These are phyloP conservation scores for Pythium guiyangense DNA, from an alignment of 352 stramenopile species.

Conservation along the genomic window DNA sequence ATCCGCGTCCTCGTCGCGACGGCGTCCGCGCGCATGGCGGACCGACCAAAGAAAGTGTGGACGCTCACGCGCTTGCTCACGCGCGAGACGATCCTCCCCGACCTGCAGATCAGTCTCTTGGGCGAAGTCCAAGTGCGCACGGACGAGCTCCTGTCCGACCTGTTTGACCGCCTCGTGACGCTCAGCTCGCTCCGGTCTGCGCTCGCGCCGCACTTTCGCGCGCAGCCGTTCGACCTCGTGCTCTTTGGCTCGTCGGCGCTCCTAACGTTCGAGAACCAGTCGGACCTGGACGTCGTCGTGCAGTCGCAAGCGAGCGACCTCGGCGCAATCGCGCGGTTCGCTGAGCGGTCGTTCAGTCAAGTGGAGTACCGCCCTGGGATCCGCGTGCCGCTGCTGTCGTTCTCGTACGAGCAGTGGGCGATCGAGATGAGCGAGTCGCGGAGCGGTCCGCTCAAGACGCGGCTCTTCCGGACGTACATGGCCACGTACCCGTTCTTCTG, in stretches of 20 bases:
- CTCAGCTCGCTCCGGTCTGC: constrained; percentile 35
- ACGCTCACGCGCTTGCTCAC: constrained; percentile 17
- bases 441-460: constrained; percentile 64
- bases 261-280: constrained; percentile 74
- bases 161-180: constrained; percentile 62
- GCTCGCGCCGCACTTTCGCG: constrained; percentile 35
- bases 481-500: constrained; percentile 65
- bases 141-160: constrained; percentile 42
- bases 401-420: constrained; percentile 60
- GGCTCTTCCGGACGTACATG: constrained; percentile 69
- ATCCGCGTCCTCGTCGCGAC: constrained; percentile 47
- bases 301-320: constrained; percentile 12
- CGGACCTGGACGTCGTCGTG: constrained; percentile 65
- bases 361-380: constrained; percentile 40
- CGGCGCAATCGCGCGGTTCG: constrained; percentile 23
- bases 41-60: constrained; percentile 19
- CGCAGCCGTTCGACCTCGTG: constrained; percentile 36
- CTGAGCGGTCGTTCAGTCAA: constrained; percentile 25
- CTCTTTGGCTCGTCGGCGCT: constrained; percentile 70
- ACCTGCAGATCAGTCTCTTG: constrained; percentile 58
- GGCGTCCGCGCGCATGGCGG: constrained; percentile 19
- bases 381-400: constrained; percentile 55
- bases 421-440: constrained; percentile 54
- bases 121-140: constrained; percentile 41
- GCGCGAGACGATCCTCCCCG: constrained; percentile 33